Percentiles rank a stretch among this genome's conserved stretches.
phyloP scores from a whole-genome alignment of 2,329 filamentous ascomycete genomes.

The Didymella segeticola region DNA sequence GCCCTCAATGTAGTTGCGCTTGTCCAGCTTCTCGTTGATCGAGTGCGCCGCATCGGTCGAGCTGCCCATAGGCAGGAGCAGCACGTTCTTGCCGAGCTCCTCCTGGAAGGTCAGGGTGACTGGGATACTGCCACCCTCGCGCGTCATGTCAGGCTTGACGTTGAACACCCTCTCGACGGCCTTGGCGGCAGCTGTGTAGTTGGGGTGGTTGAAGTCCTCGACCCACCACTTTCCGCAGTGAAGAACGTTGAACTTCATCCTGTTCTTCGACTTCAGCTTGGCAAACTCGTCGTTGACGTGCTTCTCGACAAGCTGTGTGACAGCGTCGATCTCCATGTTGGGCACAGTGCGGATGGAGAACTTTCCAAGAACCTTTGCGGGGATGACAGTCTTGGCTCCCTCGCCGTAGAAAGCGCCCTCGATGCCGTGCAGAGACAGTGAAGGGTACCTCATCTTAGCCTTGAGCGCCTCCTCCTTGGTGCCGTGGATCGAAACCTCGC shows the following conservation, averaged over 20 bases:
- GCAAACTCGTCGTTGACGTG: constrained; percentile 85
- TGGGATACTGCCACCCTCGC: constrained; percentile 96
- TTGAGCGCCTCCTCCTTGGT: constrained; percentile 94
- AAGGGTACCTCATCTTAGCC: constrained; percentile 95
- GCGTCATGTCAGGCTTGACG: constrained; percentile 90
- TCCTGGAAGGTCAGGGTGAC: constrained; percentile 97
- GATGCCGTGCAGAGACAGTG: constrained; percentile 90
- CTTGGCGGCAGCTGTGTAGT: constrained; percentile 93
- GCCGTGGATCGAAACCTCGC: constrained; percentile 82
- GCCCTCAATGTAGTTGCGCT: constrained; percentile 96
- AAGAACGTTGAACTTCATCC: constrained; percentile 77
- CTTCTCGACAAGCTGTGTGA: constrained; percentile 84
- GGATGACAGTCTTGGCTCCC: constrained; percentile 97
- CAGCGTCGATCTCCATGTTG: constrained; percentile 92
- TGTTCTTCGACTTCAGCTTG: constrained; percentile 92
- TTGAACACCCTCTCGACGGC: constrained; percentile 96
- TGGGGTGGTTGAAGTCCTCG: constrained; percentile 97
- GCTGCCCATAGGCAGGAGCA: constrained; percentile 95
- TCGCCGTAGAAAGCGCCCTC: constrained; percentile 94
- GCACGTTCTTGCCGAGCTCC: constrained; percentile 96
- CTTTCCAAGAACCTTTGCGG: constrained; percentile 96
- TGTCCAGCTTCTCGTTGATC: constrained; percentile 98
- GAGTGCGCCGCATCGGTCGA: constrained; percentile 96
- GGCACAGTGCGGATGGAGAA: constrained; percentile 98
- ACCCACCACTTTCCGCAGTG: constrained; percentile 99